phyloP scores from a whole-genome alignment of 306 rosid species.

The Carpinus viminea region DNA sequence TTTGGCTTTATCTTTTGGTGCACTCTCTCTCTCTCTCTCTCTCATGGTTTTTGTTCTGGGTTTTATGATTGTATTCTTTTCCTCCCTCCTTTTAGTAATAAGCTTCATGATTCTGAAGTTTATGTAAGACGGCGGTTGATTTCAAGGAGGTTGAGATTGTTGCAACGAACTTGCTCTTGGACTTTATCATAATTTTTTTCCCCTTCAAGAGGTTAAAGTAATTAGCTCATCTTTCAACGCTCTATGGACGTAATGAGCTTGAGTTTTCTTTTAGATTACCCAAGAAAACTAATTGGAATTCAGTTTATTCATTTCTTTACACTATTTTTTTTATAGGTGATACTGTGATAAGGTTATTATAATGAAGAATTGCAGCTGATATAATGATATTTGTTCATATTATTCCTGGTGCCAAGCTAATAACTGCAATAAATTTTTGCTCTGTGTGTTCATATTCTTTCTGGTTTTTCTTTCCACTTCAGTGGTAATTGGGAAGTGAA shows the following conservation, averaged over 20 bases:
- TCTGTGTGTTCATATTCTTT: background rate
- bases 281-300: background rate
- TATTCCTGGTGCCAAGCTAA: background rate
- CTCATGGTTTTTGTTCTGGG: background rate
- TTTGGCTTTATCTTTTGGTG: background rate
- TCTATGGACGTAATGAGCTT: too few relatives aligned
- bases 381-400: background rate
- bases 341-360: too few relatives aligned
- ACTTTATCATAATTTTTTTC: background rate
- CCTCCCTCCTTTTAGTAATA: background rate
- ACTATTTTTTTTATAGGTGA: background rate
- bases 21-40: background rate
- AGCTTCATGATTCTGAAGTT: background rate
- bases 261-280: too few relatives aligned
- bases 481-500: background rate
- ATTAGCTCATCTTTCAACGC: too few relatives aligned
- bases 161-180: background rate
- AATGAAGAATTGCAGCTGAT: too few relatives aligned
- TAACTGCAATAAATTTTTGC: background rate
- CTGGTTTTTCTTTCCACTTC: background rate
- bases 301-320: background rate
- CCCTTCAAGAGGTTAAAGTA: too few relatives aligned
- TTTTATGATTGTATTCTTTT: background rate
- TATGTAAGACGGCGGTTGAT: background rate
- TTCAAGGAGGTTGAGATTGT: background rate